These are phyloP conservation scores for Zygosaccharomyces rouxii DNA, from an alignment of 805 yeast genomes.

Conservation along the genomic window DNA sequence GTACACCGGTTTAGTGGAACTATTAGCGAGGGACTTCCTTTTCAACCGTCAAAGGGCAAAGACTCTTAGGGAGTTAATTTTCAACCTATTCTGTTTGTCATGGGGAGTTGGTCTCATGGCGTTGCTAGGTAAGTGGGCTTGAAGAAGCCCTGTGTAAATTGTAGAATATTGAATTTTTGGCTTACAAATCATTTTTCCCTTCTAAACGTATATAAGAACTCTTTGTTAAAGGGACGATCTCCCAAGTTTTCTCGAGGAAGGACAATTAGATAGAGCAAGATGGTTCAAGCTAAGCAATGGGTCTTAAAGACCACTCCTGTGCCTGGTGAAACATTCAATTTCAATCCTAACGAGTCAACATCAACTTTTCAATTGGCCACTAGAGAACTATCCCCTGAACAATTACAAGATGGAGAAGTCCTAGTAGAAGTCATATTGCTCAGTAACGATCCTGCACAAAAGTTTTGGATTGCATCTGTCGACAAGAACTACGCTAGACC, in stretches of 20 bases:
- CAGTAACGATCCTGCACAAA: slow-evolving; percentile 61
- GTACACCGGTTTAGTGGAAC: slow-evolving; percentile 70
- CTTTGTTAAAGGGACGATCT: background rate
- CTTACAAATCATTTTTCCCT: slow-evolving; percentile 1
- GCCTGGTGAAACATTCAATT: slow-evolving; percentile 27
- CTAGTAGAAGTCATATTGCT: slow-evolving; percentile 44
- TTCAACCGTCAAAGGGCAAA: slow-evolving; percentile 41
- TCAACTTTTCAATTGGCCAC: slow-evolving; percentile 31
- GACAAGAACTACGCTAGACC: slow-evolving; percentile 32
- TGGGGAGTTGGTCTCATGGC: slow-evolving; percentile 71
- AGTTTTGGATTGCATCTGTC: slow-evolving; percentile 46
- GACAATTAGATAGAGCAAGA: background rate
- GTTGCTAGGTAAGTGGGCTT: slow-evolving; percentile 73
- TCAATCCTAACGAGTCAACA: slow-evolving; percentile 23
- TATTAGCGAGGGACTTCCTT: slow-evolving; percentile 69
- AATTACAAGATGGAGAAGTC: slow-evolving; percentile 39
- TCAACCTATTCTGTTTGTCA: slow-evolving; percentile 43
- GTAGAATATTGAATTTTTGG: background rate
- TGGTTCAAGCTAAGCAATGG: slow-evolving; percentile 33
- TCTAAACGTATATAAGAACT: background rate
- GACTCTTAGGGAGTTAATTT: slow-evolving; percentile 39
- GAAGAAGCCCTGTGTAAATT: background rate
- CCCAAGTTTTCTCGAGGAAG: background rate
- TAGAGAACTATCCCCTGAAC: slow-evolving; percentile 19
- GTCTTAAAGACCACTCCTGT: slow-evolving; percentile 29